Evolutionary conservation across 176 grass and related monocot species (phyloP), one percentile per base, ranked within the genome.

Genomic region (Thalia dealbata): DNA sequence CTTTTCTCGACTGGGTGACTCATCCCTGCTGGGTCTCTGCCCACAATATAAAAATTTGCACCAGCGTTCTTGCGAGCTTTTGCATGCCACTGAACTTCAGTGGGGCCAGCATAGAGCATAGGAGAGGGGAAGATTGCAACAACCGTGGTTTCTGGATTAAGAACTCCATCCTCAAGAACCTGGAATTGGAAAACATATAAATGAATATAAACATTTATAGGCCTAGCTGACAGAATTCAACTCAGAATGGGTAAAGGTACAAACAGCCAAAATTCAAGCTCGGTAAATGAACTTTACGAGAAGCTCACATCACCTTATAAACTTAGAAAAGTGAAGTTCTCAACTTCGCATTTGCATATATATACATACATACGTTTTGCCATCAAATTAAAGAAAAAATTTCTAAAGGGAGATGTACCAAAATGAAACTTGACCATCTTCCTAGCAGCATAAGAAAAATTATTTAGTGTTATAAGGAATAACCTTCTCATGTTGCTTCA

Each of bases 401-500:
- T 58, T 58, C 26, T 63, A 63, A 26, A 63, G 25, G 61, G 14
- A 67, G 14, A 67, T 43, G 21, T 22, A 12, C 7, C 22, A 69
- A 45, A 69, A 38, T 15, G 21, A 69, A 21, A 22, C 11, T 63
- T 24, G 21, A 8, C 44, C 0, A 44, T 46, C 0, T 44, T 2
- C 25, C 14, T 21, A 69, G 0, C 56, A 54, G 1, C 18, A 19
- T 38, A 19, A 56, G 50, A 58, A 22, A 22, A 73, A 10, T 18
- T 72, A 16, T 7, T 42, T 43, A 67, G 23, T 7, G 66, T 15
- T 23, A 22, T 68, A 10, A 43, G 16, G 18, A 68, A 78, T 64
- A 79, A 97, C 95, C 95, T 99, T 93, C 69, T 93, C 89, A 84
- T 93, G 90, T 76, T 99, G 90, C 82, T 86, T 99, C 95, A 99